phyloP scores from a whole-genome alignment of 352 stramenopile species.

The Pythium folliculosum region DNA sequence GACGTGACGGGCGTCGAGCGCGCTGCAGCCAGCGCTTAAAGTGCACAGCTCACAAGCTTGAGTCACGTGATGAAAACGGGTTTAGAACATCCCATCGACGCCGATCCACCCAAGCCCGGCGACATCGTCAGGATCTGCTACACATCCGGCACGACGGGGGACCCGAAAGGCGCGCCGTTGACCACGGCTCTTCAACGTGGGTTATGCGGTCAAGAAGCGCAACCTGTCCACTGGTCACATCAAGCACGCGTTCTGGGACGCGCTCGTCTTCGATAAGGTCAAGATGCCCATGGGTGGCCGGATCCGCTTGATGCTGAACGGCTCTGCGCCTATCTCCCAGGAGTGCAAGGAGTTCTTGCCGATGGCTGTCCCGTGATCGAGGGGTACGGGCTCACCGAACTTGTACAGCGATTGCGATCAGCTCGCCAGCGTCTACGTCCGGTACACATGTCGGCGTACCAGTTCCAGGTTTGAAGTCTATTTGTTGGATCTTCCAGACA shows the following conservation, averaged over 20 bases:
- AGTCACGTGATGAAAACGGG: slow-evolving; percentile 38
- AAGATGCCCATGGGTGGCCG: slow-evolving; percentile 89
- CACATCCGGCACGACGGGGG: slow-evolving; percentile 71
- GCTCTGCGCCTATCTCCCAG: slow-evolving; percentile 90
- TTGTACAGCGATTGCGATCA: slow-evolving; percentile 37
- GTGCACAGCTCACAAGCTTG: slow-evolving; percentile 46
- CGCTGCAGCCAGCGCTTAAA: slow-evolving; percentile 31
- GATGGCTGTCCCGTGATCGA: slow-evolving; percentile 90
- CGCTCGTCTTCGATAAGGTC: slow-evolving; percentile 95
- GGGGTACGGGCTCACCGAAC: slow-evolving; percentile 96
- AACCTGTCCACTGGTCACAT: slow-evolving; percentile 31
- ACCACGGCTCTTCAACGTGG: slow-evolving; percentile 40
- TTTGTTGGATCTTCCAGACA: slow-evolving; percentile 94
- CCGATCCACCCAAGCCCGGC: slow-evolving; percentile 42
- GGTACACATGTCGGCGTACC: slow-evolving; percentile 92
- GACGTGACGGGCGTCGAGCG: slow-evolving; percentile 41
- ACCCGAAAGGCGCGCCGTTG: slow-evolving; percentile 72
- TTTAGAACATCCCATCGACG: slow-evolving; percentile 42
- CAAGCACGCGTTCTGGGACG: slow-evolving; percentile 89
- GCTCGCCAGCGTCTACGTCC: slow-evolving; percentile 31
- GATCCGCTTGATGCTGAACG: slow-evolving; percentile 91
- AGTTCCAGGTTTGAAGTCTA: slow-evolving; percentile 87
- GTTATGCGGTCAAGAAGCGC: slow-evolving; percentile 44
- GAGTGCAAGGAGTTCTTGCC: slow-evolving; percentile 96
- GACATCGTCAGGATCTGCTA: slow-evolving; percentile 94